Base-by-base conservation (phyloP, 495 filamentous ascomycete genomes). In the Beverwykella pulmonaria region DNA sequence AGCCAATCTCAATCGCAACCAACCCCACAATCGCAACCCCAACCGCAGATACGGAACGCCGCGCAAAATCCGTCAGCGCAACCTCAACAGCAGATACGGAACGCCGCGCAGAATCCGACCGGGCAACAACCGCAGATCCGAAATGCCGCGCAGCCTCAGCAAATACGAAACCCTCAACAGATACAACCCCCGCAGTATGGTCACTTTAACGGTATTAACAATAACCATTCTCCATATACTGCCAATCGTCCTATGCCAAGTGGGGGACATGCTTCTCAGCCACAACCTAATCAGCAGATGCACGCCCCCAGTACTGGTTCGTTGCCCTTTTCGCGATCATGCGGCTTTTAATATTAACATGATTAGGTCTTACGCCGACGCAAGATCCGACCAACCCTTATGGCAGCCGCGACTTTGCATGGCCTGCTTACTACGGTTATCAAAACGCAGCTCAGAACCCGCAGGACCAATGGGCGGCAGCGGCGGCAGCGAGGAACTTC, bases 361-460 rank as follows among this genome's bases (percentile, higher is more conserved):
- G 17, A 12, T 1, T 41, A 63, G 63, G 52, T 39, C 26, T 67
- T 9, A 34, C 63, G 4, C 36, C 68, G 29, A 60, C 49, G 14
- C 32, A 47, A 41, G 68, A 71, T 17, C 19, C 67, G 7, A 59
- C 6, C 44, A 65, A 63, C 41, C 53, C 68, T 0, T 71, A 63
- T 34, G 27, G 32, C 20, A 32, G 32, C 20, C 63, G 68, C 17
- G 68, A 67, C n/a, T 59, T 71, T 26, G 22, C 25, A 6, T 71
- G 63, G 63, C 36, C 49, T 10, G 22, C 61, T n/a, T 67, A 32
- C 47, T 71, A 63, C 46, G 10, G 14, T 9, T 63, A 68, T 22
- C 49, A 56, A 25, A 25, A 32, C 6, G 32, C 58, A n/a, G 44
- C 41, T 15, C 65, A 56, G 34, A 50, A 62, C 17, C 65, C 27